Evolutionary conservation across 768 basidiomycete species (phyloP).

Genomic region (Clathrus columnatus): DNA sequence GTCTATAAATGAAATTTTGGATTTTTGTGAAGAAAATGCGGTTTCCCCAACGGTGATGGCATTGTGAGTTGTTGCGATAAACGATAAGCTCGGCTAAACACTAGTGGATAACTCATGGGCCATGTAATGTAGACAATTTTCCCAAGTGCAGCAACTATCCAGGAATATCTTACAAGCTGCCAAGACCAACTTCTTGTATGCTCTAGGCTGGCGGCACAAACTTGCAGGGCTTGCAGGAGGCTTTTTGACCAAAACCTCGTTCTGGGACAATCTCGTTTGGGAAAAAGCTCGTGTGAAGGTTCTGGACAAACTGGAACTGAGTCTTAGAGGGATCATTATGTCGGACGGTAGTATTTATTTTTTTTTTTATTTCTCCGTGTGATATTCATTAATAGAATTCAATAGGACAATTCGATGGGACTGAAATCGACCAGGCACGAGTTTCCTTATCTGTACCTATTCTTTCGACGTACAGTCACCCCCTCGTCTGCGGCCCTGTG

Average conservation of each 20-base stretch:
- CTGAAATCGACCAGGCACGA: conserved; percentile 51
- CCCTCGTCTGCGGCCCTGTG: conserved; percentile 63
- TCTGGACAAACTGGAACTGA: conserved; percentile 51
- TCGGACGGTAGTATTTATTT: conserved; percentile 49
- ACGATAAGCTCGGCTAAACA: not conserved
- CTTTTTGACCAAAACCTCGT: conserved; percentile 62
- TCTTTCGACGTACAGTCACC: conserved; percentile 54
- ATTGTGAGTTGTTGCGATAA: conserved; percentile 21
- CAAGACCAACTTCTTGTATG: conserved; percentile 43
- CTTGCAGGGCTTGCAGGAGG: conserved; percentile 59
- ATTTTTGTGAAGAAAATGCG: not conserved
- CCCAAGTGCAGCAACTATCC: conserved; percentile 50
- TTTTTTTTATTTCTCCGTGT: not conserved
- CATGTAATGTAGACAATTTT: conserved; percentile 30
- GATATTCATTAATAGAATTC: not conserved
- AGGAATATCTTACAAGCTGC: conserved; percentile 46
- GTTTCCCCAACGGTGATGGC: conserved; percentile 66
- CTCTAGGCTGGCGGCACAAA: conserved; percentile 75
- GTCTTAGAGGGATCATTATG: conserved; percentile 60
- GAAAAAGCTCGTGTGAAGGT: conserved; percentile 52
- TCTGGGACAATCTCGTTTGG: conserved; percentile 82
- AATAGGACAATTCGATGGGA: conserved; percentile 42
- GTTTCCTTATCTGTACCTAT: conserved; percentile 72
- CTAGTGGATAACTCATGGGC: not conserved
- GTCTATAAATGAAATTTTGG: not conserved